phyloP scores from a whole-genome alignment of 768 basidiomycete genomes.

The Candolleomyces efflorescens region DNA sequence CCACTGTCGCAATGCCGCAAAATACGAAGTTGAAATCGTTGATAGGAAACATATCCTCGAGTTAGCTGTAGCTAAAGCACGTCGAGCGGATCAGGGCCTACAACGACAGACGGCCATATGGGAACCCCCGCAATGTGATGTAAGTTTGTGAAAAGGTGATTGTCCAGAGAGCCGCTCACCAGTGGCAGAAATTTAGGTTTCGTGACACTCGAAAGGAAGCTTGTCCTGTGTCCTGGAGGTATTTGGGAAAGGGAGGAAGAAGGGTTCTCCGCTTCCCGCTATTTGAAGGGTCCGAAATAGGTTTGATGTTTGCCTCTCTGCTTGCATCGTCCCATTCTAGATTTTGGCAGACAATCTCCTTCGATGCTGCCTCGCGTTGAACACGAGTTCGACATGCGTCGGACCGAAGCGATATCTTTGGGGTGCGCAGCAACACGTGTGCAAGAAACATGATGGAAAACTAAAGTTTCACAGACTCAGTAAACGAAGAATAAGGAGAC shows the following conservation, averaged over 20 bases:
- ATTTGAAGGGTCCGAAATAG: constrained; percentile 1
- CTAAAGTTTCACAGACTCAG: no score
- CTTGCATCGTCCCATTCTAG: not conserved
- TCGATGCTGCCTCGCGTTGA: not conserved
- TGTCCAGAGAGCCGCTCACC: no score
- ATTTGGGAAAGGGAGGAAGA: not conserved
- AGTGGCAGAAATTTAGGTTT: no score
- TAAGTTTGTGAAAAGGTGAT: no score
- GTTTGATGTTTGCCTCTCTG: not conserved
- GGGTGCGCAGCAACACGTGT: constrained; percentile 4
- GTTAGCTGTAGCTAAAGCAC: not conserved
- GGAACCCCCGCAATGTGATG: no score
- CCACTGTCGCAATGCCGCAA: constrained; percentile 55
- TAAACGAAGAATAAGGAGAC: no score
- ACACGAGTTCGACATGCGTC: not conserved
- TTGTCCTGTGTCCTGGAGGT: not conserved
- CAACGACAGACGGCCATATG: no score
- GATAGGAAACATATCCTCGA: constrained; percentile 39
- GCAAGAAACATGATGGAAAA: no score
- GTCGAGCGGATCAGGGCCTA: not conserved
- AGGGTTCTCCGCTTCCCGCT: not conserved
- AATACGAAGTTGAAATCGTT: constrained; percentile 52
- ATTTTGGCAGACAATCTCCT: no score
- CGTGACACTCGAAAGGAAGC: no score
- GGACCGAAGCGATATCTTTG: not conserved